Base-by-base conservation (phyloP, 2,329 filamentous ascomycete genomes). In the Cercospora sojina region DNA sequence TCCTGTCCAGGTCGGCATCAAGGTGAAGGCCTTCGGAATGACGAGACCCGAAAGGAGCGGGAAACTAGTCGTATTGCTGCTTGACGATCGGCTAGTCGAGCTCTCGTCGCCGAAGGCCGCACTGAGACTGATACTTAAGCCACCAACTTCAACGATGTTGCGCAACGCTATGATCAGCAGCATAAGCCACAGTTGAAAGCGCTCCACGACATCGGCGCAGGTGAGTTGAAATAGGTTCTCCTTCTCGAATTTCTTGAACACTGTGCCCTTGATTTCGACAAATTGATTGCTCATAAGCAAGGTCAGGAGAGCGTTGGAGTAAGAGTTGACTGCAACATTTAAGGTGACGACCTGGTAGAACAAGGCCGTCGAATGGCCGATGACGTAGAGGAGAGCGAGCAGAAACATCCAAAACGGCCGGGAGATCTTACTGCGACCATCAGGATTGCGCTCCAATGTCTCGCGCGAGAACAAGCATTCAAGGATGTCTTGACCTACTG, bases 191-290 rank as follows among this genome's bases (percentile, higher is more conserved):
- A 99, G 86, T 75, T 99, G 95, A 74, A 99, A 99, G 1, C 95
- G 88, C 79, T 99, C 95, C 1, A 99, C 95, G 35, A 99, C 90
- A 76, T 99, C 95, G 3, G 95, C 94, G 71, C 95, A 99, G 0
- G 94, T 96, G 13, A 99, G 84, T 77, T 99, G 95, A 76, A 99
- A 99, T 0, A 97, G 83, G 71, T 97, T 98, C 76, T 99, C 95
- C 78, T 97, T 98, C 74, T 99, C 95, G 70, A 98, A 96, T 67
- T 94, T 95, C 82, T 99, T 98, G 83, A 99, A 99, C 0, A 99
- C 96, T 0, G 93, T 96, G 67, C 92, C 92, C 77, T 99, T 99
- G 83, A 99, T 97, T 80, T 99, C 95, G 51, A 99, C 95, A 74
- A 99, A 99, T 76, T 99, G 96, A 76, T 98, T 99, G 6, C 93